Evolutionary conservation across 2,329 filamentous ascomycete species (phyloP).

Genomic region (Nemania bipapillata): DNA sequence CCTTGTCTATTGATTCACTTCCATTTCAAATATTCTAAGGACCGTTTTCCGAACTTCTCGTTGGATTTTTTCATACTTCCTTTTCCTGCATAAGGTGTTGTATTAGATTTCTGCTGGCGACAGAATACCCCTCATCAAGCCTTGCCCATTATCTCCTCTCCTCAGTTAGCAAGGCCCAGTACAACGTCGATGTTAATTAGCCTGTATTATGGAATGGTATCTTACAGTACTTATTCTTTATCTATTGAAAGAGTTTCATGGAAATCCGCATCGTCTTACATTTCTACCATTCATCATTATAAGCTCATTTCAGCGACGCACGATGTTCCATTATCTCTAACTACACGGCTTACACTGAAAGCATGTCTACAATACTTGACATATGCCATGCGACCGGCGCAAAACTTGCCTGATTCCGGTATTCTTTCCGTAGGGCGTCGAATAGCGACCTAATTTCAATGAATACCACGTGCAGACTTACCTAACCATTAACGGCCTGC

Average conservation of each 20-base stretch:
- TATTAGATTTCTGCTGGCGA: constrained; percentile 35
- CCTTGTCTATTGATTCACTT: neutral
- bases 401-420: neutral
- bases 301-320: neutral
- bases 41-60: neutral
- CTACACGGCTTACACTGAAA: constrained; percentile 4
- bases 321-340: neutral
- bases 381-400: neutral
- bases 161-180: neutral
- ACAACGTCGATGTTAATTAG: constrained; percentile 12
- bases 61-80: constrained; percentile 1
- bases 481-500: constrained; percentile 10
- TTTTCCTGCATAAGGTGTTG: neutral
- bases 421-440: neutral
- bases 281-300: neutral
- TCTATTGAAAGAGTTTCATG: constrained; percentile 9
- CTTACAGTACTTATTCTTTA: constrained; percentile 11
- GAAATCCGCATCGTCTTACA: neutral
- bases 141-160: neutral
- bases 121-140: constrained; percentile 19
- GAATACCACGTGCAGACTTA: constrained; percentile 12
- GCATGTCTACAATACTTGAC: neutral
- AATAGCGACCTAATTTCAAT: neutral
- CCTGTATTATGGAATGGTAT: constrained; percentile 28
- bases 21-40: neutral